Evolutionary conservation across 2,329 filamentous ascomycete genomes (phyloP).

Genomic region (Pleomassaria siparia): DNA sequence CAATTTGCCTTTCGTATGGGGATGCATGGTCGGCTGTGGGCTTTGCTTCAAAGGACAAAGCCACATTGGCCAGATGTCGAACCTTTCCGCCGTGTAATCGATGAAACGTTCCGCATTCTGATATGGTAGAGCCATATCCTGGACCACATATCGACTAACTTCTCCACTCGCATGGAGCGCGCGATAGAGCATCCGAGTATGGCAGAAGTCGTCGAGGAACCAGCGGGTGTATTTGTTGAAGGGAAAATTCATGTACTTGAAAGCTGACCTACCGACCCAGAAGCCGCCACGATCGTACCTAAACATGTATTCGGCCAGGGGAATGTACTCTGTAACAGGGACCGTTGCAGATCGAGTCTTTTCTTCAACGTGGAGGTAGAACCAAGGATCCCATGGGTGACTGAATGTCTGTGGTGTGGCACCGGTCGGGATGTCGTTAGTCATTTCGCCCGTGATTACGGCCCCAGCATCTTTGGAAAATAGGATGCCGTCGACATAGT

Average conservation of each 20-base stretch:
- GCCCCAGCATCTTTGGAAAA: conserved; percentile 47
- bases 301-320: conserved; percentile 68
- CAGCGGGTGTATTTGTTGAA: conserved; percentile 66
- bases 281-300: conserved; percentile 71
- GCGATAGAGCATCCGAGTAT: conserved; percentile 66
- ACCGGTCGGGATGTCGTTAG: conserved; percentile 34
- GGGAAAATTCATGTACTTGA: conserved; percentile 64
- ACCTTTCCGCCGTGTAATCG: conserved; percentile 42
- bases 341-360: conserved; percentile 52
- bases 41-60: conserved; percentile 48
- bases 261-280: conserved; percentile 66
- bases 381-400: conserved; percentile 52
- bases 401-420: conserved; percentile 43
- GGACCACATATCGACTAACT: conserved; percentile 63
- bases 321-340: conserved; percentile 59
- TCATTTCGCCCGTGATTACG: conserved; percentile 50
- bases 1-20: conserved; percentile 31
- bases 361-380: conserved; percentile 48
- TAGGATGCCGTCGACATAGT: conserved; percentile 56
- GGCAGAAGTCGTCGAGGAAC: conserved; percentile 63
- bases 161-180: conserved; percentile 64
- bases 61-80: conserved; percentile 53
- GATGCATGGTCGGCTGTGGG: conserved; percentile 37
- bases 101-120: conserved; percentile 48
- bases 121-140: conserved; percentile 60